Evolutionary conservation across 768 basidiomycete genomes (phyloP).

Genomic region (Nidula microcarpa): DNA sequence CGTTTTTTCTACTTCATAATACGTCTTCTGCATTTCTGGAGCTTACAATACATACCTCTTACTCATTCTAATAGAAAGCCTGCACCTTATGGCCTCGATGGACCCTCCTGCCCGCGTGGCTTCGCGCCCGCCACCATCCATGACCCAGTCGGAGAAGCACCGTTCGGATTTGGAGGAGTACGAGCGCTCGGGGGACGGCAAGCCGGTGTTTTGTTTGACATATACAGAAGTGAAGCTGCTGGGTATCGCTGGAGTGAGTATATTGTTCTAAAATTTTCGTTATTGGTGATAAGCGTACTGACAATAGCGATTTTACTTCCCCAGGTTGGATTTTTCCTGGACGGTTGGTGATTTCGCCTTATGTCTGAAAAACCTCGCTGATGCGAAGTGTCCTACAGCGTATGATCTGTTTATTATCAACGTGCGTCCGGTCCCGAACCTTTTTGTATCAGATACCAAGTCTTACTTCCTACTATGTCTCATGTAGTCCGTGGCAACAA

Average conservation of each 20-base stretch:
- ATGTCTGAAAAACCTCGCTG: too few species aligned
- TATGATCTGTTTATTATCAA: slow-evolving; percentile 75
- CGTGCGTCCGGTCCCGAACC: slow-evolving; percentile 24
- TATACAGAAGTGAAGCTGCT: slow-evolving; percentile 56
- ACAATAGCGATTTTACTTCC: too few species aligned
- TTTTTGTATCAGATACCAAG: not conserved
- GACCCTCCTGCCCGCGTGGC: too few species aligned
- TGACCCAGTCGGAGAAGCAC: too few species aligned
- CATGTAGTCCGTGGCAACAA: slow-evolving; percentile 59
- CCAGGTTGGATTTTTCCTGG: slow-evolving; percentile 56
- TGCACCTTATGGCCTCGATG: too few species aligned
- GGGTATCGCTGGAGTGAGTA: slow-evolving; percentile 51
- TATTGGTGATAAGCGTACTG: too few species aligned
- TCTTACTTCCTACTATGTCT: not conserved
- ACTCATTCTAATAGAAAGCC: too few species aligned
- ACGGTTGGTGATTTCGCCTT: slow-evolving; percentile 22
- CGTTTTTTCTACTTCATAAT: too few species aligned
- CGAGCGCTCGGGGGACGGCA: slow-evolving; percentile 14
- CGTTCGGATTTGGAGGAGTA: slow-evolving; percentile 13
- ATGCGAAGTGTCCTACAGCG: slow-evolving; percentile 9
- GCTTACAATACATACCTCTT: too few species aligned
- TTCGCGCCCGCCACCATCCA: too few species aligned
- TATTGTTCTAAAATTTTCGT: too few species aligned
- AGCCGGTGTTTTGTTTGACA: slow-evolving; percentile 22
- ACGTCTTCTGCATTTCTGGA: too few species aligned